These are phyloP conservation scores for Cyberlindnera amylophila DNA, from an alignment of 805 yeast species.

Conservation along the genomic window DNA sequence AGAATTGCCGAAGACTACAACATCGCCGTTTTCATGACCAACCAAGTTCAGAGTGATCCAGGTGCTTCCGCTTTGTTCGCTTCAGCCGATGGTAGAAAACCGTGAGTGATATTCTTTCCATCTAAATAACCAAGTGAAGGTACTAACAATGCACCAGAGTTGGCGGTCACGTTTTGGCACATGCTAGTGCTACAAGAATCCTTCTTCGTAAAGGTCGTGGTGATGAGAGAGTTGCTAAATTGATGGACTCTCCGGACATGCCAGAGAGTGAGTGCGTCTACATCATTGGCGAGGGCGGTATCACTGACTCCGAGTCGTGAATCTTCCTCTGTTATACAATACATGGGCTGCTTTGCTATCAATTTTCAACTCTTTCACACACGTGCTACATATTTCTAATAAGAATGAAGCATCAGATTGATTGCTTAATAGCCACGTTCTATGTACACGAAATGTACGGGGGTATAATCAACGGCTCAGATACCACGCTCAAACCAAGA, in stretches of 20 bases:
- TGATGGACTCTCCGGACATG: conserved; percentile 79
- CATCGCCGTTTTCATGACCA: conserved; percentile 68
- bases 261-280: conserved; percentile 79
- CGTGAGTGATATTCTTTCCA: conserved; percentile 30
- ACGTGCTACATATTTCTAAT: too few species aligned
- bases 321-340: too few species aligned
- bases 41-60: conserved; percentile 81
- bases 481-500: neutral
- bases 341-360: too few species aligned
- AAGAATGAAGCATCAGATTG: too few species aligned
- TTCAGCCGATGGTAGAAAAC: conserved; percentile 79
- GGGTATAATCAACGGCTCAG: too few species aligned
- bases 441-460: too few species aligned
- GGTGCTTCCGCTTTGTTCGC: conserved; percentile 79
- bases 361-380: too few species aligned
- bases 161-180: conserved; percentile 81
- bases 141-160: conserved; percentile 30
- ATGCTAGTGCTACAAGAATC: conserved; percentile 75
- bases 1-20: conserved; percentile 76
- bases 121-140: neutral
- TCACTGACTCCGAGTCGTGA: conserved; percentile 41
- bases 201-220: conserved; percentile 71
- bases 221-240: conserved; percentile 75
- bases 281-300: conserved; percentile 65
- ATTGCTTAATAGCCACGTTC: too few species aligned